A percentile compares a stretch with the other conserved stretches of the same genome.
Conservation (phyloP, 1,284 basidiomycete species). For the Dichomitus squalens region DNA sequence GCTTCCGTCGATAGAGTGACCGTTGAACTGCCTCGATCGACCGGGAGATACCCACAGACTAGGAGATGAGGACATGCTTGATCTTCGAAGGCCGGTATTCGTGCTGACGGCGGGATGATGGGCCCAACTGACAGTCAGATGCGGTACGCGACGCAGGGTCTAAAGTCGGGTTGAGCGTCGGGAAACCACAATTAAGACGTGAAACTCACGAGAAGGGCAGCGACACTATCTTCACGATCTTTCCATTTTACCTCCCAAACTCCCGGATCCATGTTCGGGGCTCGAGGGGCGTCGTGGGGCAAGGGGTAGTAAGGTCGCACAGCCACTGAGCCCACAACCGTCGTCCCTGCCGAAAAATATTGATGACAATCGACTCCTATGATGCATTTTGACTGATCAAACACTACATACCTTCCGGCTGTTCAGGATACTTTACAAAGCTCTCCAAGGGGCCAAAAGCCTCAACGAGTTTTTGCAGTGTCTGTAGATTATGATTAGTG, state of each 20-base stretch:
- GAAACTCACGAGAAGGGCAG: constrained; percentile 59
- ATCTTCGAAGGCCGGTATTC: neutral
- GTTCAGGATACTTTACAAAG: constrained; percentile 33
- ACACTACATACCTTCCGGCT: constrained; percentile 7
- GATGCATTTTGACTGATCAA: neutral
- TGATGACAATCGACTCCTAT: neutral
- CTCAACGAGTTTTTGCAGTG: constrained; percentile 46
- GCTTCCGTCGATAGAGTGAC: neutral
- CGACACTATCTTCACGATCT: constrained; percentile 72
- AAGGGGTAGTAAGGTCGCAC: constrained; percentile 2
- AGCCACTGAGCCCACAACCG: too few relatives aligned
- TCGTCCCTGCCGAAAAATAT: neutral
- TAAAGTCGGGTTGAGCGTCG: constrained; percentile 28
- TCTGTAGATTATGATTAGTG: constrained; percentile 34
- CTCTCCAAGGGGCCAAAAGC: constrained; percentile 62
- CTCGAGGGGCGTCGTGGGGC: constrained; percentile 59
- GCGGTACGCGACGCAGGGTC: constrained; percentile 69
- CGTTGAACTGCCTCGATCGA: neutral
- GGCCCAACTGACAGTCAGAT: constrained; percentile 78
- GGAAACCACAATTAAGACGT: neutral
- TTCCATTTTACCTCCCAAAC: constrained; percentile 80
- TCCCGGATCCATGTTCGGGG: constrained; percentile 52
- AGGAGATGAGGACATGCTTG: neutral
- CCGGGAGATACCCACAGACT: neutral
- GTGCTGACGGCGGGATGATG: constrained; percentile 42